phyloP scores from a whole-genome alignment of 768 basidiomycete species.

The Macrolepiota dolichaula region DNA sequence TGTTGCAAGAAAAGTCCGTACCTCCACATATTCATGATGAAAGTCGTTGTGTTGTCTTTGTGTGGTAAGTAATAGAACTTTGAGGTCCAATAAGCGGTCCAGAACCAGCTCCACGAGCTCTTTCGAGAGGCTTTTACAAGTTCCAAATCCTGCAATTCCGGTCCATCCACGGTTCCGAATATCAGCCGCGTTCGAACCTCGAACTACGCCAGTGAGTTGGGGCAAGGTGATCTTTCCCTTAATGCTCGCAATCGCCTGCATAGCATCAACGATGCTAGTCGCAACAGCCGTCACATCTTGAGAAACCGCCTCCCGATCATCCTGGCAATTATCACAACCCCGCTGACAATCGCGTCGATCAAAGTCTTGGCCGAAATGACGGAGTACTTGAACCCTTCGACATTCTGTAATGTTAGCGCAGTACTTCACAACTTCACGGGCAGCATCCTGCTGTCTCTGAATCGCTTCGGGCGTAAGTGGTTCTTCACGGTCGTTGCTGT shows the following conservation, averaged over 20 bases:
- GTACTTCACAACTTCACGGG: constrained; percentile 72
- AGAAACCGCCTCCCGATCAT: constrained; percentile 37
- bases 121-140: constrained; percentile 43
- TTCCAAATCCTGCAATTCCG: constrained; percentile 48
- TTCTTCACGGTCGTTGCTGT: constrained; percentile 35
- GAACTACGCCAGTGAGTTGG: constrained; percentile 60
- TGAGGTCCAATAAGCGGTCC: constrained; percentile 47
- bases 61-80: constrained; percentile 46
- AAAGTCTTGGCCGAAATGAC: constrained; percentile 87
- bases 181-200: constrained; percentile 52
- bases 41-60: constrained; percentile 39
- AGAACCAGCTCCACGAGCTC: constrained; percentile 67
- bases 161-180: constrained; percentile 47
- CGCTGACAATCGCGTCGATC: constrained; percentile 58
- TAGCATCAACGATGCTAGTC: constrained; percentile 51
- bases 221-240: constrained; percentile 55
- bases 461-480: constrained; percentile 48
- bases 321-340: constrained; percentile 83
- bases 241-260: constrained; percentile 39
- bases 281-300: constrained; percentile 65
- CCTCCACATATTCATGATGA: constrained; percentile 52
- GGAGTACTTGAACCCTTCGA: constrained; percentile 81
- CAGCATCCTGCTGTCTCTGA: constrained; percentile 60
- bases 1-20: constrained; percentile 18
- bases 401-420: constrained; percentile 82